phyloP scores from a whole-genome alignment of 192 early-diverging fungal species.

The Coemansia interrupta region DNA sequence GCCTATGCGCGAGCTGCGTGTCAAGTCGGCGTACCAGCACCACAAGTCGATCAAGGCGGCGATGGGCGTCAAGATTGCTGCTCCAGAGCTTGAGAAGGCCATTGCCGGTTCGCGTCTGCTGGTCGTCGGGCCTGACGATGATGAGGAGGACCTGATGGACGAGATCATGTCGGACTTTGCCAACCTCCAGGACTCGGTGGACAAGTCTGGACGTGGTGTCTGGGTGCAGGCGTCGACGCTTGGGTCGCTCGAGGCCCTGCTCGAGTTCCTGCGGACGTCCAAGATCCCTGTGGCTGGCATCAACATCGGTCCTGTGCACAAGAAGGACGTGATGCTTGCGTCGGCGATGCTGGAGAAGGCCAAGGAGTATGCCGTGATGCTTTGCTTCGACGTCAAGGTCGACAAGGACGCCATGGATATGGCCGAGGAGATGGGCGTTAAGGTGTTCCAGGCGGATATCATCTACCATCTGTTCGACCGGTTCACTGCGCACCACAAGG shows the following conservation, averaged over 20 bases:
- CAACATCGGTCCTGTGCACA: constrained; percentile 97
- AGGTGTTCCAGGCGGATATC: constrained; percentile 93
- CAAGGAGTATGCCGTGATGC: constrained; percentile 77
- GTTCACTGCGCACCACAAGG: constrained; percentile 77
- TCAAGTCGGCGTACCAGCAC: constrained; percentile 95
- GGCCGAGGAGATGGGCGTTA: constrained; percentile 88
- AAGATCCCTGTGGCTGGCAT: constrained; percentile 97
- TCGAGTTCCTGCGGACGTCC: constrained; percentile 81
- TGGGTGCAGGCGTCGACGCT: constrained; percentile 98
- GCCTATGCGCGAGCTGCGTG: constrained; percentile 92
- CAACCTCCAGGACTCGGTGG: constrained; percentile 69
- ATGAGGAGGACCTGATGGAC: constrained; percentile 90
- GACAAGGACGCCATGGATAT: constrained; percentile 85
- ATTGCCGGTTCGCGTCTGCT: constrained; percentile 95
- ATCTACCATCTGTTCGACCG: constrained; percentile 99
- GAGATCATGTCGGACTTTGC: constrained; percentile 92
- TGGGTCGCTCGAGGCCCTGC: constrained; percentile 94
- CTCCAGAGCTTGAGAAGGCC: constrained; percentile 90
- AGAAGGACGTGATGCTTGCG: constrained; percentile 90
- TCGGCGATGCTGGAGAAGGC: constrained; percentile 90
- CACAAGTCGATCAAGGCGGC: constrained; percentile 97
- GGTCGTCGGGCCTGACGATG: constrained; percentile 91
- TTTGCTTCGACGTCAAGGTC: constrained; percentile 89
- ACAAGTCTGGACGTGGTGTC: constrained; percentile 86
- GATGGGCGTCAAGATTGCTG: constrained; percentile 92